Evolutionary conservation across 2,329 filamentous ascomycete genomes (phyloP).

Genomic region (Emergomyces africanus): DNA sequence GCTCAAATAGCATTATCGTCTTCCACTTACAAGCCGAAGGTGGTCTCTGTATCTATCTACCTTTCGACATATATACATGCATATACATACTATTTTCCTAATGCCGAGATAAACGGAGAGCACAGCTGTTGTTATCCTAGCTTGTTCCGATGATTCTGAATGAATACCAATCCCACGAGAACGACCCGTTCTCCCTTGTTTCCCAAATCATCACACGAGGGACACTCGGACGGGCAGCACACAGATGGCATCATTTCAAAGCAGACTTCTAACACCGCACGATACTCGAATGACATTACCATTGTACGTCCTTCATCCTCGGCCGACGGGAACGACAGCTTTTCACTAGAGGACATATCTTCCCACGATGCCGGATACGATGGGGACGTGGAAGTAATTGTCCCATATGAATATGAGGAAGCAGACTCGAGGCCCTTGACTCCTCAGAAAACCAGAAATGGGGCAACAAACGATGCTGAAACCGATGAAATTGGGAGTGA

Average conservation of each 20-base stretch:
- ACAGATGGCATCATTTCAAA: neutral
- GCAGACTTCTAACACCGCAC: neutral
- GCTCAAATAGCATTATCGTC: neutral
- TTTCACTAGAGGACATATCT: slow-evolving; percentile 17
- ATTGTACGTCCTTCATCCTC: neutral
- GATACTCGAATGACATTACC: neutral
- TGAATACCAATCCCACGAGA: neutral
- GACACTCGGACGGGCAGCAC: neutral
- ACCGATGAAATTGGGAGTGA: slow-evolving; percentile 18
- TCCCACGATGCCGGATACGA: slow-evolving; percentile 20
- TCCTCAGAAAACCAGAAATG: neutral
- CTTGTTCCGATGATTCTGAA: neutral
- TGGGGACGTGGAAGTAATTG: slow-evolving; percentile 20
- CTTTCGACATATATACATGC: neutral
- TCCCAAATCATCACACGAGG: neutral
- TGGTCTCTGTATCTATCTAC: no score
- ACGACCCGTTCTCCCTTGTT: neutral
- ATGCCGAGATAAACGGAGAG: neutral
- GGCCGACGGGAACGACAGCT: slow-evolving; percentile 5
- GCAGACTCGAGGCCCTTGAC: slow-evolving; percentile 11
- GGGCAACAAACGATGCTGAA: slow-evolving; percentile 8
- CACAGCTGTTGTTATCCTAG: neutral
- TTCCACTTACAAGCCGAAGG: neutral
- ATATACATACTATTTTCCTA: neutral
- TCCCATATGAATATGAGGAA: slow-evolving; percentile 25